Evolutionary conservation across 306 rosid genomes (phyloP), one percentile per base, ranked within the genome.

Genomic region (Rosa persica): DNA sequence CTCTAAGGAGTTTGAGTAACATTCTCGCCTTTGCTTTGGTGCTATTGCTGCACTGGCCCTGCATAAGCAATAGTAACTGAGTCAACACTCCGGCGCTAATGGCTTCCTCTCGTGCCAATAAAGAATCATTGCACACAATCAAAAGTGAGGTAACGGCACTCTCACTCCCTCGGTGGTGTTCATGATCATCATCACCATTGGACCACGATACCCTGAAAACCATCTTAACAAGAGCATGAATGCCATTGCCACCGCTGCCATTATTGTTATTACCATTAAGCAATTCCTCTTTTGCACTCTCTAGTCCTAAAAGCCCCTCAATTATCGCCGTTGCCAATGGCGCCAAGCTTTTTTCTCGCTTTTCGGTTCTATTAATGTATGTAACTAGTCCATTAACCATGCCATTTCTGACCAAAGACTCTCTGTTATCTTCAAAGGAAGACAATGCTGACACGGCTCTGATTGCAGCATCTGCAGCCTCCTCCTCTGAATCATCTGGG

Each of bases 1-100:
- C 86, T 87, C 88, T 91, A n/a, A 93, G 86, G 75, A 93, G 83
- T 83, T 89, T 93, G 76, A 93, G 98, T 47, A 93, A 71, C 87
- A 76, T 78, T 84, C 97, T 90, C 36, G 92, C 92, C 83, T 89
- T 93, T 38, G 93, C 78, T 86, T 93, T 93, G 57, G 92, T 89
- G 70, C 83, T 79, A 42, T 62, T 58, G 73, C 78, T 78, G 73
- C 96, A 87, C 80, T 91, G 93, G 78, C 95, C 90, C 78, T 93
- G 98, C 75, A 93, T 81, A 78, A 93, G 98, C 82, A 91, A 75
- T 13, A 93, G 74, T 70, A 93, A 78, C 80, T 83, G 92, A 57
- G 88, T 90, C 86, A 91, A 79, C 51, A 89, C 83, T 43, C 98
- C 96, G 0, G 62, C 87, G 16, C 58, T 85, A 62, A 93, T 84